phyloP scores from a whole-genome alignment of 2,329 filamentous ascomycete genomes.

The Aspergillus hiratsukae region DNA sequence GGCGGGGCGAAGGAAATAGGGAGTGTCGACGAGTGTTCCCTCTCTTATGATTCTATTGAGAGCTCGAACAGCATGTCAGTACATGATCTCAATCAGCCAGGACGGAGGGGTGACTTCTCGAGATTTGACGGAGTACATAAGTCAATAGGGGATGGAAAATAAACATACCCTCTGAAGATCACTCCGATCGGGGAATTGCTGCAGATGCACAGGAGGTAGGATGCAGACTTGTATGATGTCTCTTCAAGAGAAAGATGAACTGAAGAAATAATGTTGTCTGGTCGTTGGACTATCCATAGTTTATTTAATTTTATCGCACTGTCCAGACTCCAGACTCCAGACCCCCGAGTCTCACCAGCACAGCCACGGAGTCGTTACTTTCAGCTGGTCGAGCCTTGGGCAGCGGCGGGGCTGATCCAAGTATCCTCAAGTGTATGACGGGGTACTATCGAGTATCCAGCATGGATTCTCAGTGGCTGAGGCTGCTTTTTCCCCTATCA shows the following conservation, averaged over 20 bases:
- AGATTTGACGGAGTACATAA: background rate
- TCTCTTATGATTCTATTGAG: background rate
- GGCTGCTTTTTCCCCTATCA: background rate
- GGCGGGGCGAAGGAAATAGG: constrained; percentile 5
- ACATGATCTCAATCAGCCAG: background rate
- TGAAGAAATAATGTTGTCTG: background rate
- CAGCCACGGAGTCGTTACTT: background rate
- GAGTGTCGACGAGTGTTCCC: background rate
- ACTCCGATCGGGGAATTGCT: background rate
- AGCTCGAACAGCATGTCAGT: background rate
- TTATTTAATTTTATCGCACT: background rate
- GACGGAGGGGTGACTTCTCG: no score
- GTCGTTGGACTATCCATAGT: background rate
- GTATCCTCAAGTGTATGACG: background rate
- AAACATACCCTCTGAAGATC: background rate
- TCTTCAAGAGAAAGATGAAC: background rate
- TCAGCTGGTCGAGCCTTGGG: background rate
- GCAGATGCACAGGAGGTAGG: background rate
- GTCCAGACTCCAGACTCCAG: background rate
- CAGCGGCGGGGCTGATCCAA: background rate
- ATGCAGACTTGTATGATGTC: background rate
- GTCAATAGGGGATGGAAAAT: background rate
- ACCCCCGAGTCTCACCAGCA: background rate
- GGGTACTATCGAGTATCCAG: no score
- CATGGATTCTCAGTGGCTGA: background rate